Evolutionary conservation across 2,329 filamentous ascomycete species (phyloP), one percentile per base, ranked within the genome.

Genomic region (Diplocarpon mali): DNA sequence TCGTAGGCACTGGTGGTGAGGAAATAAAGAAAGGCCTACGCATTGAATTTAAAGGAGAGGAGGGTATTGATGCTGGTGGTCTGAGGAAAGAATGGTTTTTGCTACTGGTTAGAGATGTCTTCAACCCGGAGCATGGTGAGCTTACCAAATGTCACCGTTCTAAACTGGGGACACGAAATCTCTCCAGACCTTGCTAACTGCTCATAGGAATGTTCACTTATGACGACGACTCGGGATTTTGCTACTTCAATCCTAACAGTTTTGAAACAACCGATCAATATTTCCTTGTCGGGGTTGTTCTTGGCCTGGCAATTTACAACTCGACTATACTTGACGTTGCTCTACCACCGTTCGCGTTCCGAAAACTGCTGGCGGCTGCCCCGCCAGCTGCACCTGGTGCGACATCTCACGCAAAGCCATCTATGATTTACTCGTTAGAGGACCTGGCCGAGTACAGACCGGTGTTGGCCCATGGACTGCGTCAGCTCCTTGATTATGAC

Each of bases 11-110:
- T 43, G 79, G 83, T 11, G 76, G 80, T 42, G 85, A 90, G 56
- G 88, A 95, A 51, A 80, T 94, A 61, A 95, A 95, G 63, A 95
- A 95, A 62, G 85, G 83, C 0, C 67, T 95, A 24, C 78, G 83
- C 14, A 92, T 95, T 48, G 80, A 84, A 48, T 95, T 95, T 55
- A 71, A 75, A 28, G 88, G 86, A 28, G 89, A 95, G 65, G 89
- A 95, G 64, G 89, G 89, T 4, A 80, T 95, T 40, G 89, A 95
- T 66, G 87, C 84, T 4, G 89, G 89, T 31, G 89, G 89, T 0
- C 69, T 94, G 44, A 78, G 87, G 45, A 95, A 95, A 63, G 89
- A 95, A 65, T 95, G 89, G 89, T 95, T 95, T 60, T 67, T 95
- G 40, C 73, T 95, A 47, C 73, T 95, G 16, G 80, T 92, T 39